phyloP scores from a whole-genome alignment of 2,329 filamentous ascomycete genomes.

The Ophiosphaerella narmari region DNA sequence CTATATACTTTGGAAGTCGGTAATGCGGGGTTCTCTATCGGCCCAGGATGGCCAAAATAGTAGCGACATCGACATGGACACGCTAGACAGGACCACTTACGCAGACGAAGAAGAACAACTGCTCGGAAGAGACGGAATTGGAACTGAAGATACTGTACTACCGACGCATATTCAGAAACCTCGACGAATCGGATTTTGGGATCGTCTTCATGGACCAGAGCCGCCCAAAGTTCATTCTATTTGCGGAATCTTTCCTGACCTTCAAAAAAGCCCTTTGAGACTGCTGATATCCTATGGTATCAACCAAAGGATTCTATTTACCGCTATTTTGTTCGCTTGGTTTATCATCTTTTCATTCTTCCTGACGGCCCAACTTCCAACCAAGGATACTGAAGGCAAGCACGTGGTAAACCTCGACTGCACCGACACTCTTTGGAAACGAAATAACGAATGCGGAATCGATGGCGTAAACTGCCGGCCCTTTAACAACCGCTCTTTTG shows the following conservation, averaged over 20 bases:
- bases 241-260: constrained; percentile 60
- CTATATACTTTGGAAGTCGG: too few species aligned
- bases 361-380: constrained; percentile 63
- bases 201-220: constrained; percentile 50
- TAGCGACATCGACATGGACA: constrained; percentile 1
- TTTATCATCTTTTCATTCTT: constrained; percentile 68
- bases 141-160: constrained; percentile 26
- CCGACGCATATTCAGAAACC: background rate
- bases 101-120: constrained; percentile 37
- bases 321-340: constrained; percentile 66
- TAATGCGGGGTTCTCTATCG: too few species aligned
- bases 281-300: constrained; percentile 55
- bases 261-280: constrained; percentile 68
- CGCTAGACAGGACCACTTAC: background rate
- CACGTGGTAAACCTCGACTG: constrained; percentile 71
- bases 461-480: constrained; percentile 76
- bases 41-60: background rate
- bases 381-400: constrained; percentile 65
- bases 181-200: constrained; percentile 10
- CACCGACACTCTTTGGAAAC: constrained; percentile 69
- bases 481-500: constrained; percentile 69
- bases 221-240: constrained; percentile 51
- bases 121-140: constrained; percentile 30
- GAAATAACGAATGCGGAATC: constrained; percentile 73
- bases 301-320: constrained; percentile 60